Percentiles rank a stretch among this genome's conserved stretches.
These are phyloP conservation scores for Antrodiella citrinella DNA, from an alignment of 768 basidiomycete genomes.

Conservation along the genomic window DNA sequence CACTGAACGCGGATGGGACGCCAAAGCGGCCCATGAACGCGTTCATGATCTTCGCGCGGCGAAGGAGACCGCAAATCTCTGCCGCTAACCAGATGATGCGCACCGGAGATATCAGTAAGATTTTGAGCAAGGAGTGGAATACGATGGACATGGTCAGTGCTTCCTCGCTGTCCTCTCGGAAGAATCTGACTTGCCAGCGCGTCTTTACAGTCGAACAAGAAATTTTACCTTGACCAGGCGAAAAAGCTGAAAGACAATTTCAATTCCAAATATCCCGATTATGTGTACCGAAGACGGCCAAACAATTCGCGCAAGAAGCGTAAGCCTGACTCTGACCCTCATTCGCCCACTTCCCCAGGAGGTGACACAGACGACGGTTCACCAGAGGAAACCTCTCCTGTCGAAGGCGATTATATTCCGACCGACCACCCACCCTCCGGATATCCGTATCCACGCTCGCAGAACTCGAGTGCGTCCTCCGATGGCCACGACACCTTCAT, in stretches of 20 bases:
- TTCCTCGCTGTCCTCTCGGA: constrained; percentile 4
- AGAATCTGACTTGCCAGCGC: constrained; percentile 5
- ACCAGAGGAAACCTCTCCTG: constrained; percentile 31
- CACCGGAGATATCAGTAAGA: constrained; percentile 85
- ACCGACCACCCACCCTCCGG: constrained; percentile 14
- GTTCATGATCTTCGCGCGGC: constrained; percentile 88
- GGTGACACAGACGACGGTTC: constrained; percentile 27
- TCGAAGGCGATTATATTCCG: constrained; percentile 25
- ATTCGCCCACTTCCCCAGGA: constrained; percentile 22
- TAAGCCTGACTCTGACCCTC: constrained; percentile 27
- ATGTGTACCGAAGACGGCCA: constrained; percentile 80
- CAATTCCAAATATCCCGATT: constrained; percentile 82
- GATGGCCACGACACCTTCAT: constrained; percentile 11
- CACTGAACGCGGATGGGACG: constrained; percentile 79
- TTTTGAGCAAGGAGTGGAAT: constrained; percentile 82
- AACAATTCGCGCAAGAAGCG: constrained; percentile 76
- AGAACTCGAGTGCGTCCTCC: constrained; percentile 11
- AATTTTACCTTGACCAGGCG: constrained; percentile 83
- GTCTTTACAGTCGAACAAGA: constrained; percentile 57
- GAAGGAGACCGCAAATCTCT: constrained; percentile 74
- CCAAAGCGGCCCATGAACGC: constrained; percentile 91
- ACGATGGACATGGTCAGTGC: constrained; percentile 61
- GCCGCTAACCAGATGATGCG: constrained; percentile 87
- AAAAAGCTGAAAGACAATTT: constrained; percentile 81
- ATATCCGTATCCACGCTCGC: constrained; percentile 16